Percentiles rank a stretch among this genome's conserved stretches.
These are phyloP conservation scores for Dunaliella primolecta DNA, from an alignment of 139 green algal genomes.

Conservation along the genomic window DNA sequence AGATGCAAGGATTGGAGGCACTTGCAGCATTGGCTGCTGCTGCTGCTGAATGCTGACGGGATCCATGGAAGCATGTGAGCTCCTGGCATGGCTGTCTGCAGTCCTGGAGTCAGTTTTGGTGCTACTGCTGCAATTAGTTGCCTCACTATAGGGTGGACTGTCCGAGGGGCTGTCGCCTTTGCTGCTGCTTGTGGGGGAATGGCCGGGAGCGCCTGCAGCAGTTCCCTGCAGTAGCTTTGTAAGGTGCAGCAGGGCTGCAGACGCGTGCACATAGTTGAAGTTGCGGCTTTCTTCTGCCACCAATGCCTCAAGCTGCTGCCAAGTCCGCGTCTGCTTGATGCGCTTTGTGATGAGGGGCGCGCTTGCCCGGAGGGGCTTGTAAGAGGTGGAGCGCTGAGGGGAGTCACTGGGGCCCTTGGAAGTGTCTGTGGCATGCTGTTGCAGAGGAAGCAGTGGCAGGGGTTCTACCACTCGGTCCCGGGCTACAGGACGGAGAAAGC, in stretches of 20 bases:
- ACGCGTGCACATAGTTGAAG: conserved; percentile 15
- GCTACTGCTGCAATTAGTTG: no score
- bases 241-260: conserved; percentile 1
- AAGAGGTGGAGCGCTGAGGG: not conserved
- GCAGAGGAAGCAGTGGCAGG: no score
- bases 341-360: conserved; percentile 7
- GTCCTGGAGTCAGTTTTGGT: not conserved
- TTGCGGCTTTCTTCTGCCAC: not conserved
- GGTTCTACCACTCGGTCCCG: no score
- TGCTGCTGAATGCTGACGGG: not conserved
- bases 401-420: no score
- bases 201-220: not conserved
- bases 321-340: conserved; percentile 3
- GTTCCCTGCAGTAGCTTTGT: not conserved
- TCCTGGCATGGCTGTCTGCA: no score
- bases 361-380: not conserved
- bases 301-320: not conserved
- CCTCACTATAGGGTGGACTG: no score
- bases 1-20: not conserved
- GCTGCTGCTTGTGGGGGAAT: not conserved
- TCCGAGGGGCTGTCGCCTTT: not conserved
- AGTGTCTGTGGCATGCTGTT: no score
- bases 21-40: not conserved
- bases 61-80: no score
- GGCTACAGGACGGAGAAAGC: no score